Base-by-base conservation (phyloP, 2,329 filamentous ascomycete species). In the Fusarium pseudograminearum region DNA sequence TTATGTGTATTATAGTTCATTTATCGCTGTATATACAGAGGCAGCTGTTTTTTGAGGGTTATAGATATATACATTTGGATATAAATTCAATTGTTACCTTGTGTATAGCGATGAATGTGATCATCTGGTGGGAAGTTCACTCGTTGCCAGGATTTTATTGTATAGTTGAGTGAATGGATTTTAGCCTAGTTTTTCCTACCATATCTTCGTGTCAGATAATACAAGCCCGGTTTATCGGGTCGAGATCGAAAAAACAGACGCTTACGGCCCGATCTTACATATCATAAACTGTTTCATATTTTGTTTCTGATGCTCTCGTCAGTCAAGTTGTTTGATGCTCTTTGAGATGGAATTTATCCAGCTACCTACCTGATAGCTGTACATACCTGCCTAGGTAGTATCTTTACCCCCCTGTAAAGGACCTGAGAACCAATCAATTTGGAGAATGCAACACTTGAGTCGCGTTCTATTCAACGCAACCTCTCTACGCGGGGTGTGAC, bases 401-500 rank as follows among this genome's bases (percentile, higher is more conserved):
- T 41, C 14, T 41, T 44, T 26, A 16, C 15, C 9, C 24, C 36
- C n/a, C 34, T 51, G 18, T n/a, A 28, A 22, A 22, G n/a, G 18
- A 38, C 28, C 34, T 22, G 18, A 28, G n/a, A 22, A 38, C 28
- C 41, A 41, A 55, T 42, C 26, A 42, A 26, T 22, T 31, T 22
- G 11, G 12, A 22, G 22, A 11, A 70, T 20, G 34, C 20, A 41
- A 14, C 33, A 31, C 22, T 63, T n/a, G 33, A 44, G 8, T 59
- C 68, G 69, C 68, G 68, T 71, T 34, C 16, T 6, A 28, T 34
- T 26, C 41, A 57, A 61, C 50, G 64, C 63, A 69, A 73, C 71
- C 75, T 74, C 75, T 77, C 73, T 76, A 77, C 75, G 75, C 75
- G 75, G 69, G 69, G 61, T 61, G 58, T 63, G 69, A 56, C 65